These are phyloP conservation scores for Lobosporangium transversale DNA, from an alignment of 192 early-diverging fungal genomes.

Conservation along the genomic window DNA sequence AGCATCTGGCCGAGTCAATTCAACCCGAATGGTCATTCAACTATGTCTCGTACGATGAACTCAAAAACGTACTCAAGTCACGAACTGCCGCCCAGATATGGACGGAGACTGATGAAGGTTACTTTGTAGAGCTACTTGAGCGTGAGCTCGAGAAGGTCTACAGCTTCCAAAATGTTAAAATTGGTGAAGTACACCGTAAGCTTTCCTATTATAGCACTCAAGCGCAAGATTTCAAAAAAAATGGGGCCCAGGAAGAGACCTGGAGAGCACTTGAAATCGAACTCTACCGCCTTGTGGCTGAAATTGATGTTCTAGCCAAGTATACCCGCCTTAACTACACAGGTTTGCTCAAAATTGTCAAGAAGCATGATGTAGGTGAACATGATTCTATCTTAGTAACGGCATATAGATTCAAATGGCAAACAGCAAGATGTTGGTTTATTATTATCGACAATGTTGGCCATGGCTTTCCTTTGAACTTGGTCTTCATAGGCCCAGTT, in stretches of 20 bases:
- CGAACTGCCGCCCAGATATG: conserved; percentile 70
- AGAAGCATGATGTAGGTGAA: conserved; percentile 88
- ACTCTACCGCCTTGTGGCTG: conserved; percentile 78
- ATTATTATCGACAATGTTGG: neutral
- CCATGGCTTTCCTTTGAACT: neutral
- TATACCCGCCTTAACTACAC: conserved; percentile 86
- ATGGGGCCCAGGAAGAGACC: conserved; percentile 79
- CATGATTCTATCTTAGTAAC: too few species aligned
- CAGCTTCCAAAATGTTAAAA: conserved; percentile 30
- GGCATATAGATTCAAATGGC: too few species aligned
- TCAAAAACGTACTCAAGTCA: conserved; percentile 84
- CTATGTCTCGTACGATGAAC: conserved; percentile 85
- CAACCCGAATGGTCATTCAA: conserved; percentile 86
- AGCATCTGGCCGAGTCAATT: conserved; percentile 74
- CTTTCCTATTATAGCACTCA: conserved; percentile 48
- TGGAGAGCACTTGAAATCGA: conserved; percentile 72
- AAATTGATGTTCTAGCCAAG: conserved; percentile 80
- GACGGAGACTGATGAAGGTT: conserved; percentile 87
- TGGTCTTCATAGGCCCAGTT: neutral
- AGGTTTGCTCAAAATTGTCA: conserved; percentile 93
- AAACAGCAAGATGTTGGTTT: too few species aligned
- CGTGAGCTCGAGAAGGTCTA: conserved; percentile 89
- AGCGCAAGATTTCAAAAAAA: conserved; percentile 78
- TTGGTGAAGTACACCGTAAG: conserved; percentile 31
- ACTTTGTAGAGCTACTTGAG: conserved; percentile 90